These are phyloP conservation scores for Aspergillus awamori DNA, from an alignment of 2,329 filamentous ascomycete species.

Conservation along the genomic window DNA sequence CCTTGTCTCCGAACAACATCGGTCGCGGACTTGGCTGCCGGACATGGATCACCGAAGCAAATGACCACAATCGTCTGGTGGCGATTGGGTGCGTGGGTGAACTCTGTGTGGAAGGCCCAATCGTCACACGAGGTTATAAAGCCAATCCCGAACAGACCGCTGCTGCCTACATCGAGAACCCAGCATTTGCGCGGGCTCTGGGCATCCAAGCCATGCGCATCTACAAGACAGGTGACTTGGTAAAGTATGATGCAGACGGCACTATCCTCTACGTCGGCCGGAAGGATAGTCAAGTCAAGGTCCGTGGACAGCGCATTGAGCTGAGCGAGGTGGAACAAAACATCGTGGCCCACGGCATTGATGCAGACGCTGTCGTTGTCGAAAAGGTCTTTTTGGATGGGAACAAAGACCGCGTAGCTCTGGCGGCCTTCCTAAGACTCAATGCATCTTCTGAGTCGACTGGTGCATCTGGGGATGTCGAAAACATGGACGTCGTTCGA, in stretches of 20 bases:
- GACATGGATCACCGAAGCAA: conserved; percentile 8
- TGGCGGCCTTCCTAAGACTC: neutral
- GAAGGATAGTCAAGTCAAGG: conserved; percentile 12
- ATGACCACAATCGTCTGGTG: conserved; percentile 20
- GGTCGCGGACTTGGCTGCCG: conserved; percentile 10
- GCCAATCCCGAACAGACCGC: conserved; percentile 34
- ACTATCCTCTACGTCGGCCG: conserved; percentile 7
- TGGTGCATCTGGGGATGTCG: neutral
- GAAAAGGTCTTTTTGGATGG: neutral
- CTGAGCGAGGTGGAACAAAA: conserved; percentile 7
- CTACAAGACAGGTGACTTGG: conserved; percentile 10
- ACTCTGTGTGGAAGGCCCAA: conserved; percentile 39
- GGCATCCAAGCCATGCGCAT: conserved; percentile 47
- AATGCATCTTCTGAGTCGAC: neutral
- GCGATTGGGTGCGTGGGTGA: conserved; percentile 26
- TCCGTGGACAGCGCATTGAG: conserved; percentile 13
- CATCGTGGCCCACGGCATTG: neutral
- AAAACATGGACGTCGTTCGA: neutral
- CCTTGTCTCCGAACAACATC: conserved; percentile 27
- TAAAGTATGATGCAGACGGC: neutral
- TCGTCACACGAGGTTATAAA: conserved; percentile 32
- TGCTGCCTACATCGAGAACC: conserved; percentile 25
- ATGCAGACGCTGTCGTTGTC: conserved; percentile 1
- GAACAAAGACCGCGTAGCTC: neutral
- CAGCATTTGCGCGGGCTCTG: conserved; percentile 2